These are phyloP conservation scores for Coprinopsis cinerea DNA, from an alignment of 768 basidiomycete genomes.

Conservation along the genomic window DNA sequence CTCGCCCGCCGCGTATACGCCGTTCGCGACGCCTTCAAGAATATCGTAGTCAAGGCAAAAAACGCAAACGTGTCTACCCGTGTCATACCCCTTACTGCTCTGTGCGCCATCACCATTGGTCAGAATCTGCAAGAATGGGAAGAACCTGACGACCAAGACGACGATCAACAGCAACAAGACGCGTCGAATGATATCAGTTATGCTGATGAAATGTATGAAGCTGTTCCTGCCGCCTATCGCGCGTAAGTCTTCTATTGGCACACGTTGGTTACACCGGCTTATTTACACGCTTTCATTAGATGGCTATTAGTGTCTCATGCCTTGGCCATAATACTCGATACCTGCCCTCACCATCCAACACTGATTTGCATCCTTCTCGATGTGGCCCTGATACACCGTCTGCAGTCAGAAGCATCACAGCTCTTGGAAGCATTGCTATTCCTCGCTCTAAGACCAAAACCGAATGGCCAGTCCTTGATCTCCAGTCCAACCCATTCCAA, in stretches of 20 bases:
- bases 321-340: conserved; percentile 38
- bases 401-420: conserved; percentile 36
- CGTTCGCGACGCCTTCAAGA: conserved; percentile 50
- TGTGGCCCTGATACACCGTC: conserved; percentile 37
- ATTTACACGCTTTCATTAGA: conserved; percentile 21
- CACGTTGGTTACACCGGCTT: background rate
- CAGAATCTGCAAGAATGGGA: conserved; percentile 29
- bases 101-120: conserved; percentile 46
- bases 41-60: conserved; percentile 27
- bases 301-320: conserved; percentile 49
- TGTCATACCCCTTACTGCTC: conserved; percentile 32
- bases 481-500: conserved; percentile 40
- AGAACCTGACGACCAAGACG: conserved; percentile 8
- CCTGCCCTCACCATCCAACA: conserved; percentile 41
- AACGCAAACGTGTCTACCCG: conserved; percentile 21
- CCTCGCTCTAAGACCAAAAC: conserved; percentile 27
- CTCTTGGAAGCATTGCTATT: conserved; percentile 38
- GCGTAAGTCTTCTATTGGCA: conserved; percentile 32
- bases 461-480: conserved; percentile 18
- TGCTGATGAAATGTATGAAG: conserved; percentile 42
- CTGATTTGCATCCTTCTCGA: conserved; percentile 45
- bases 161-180: background rate
- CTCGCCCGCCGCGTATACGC: conserved; percentile 45
- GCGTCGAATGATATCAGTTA: conserved; percentile 14
- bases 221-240: conserved; percentile 45